Base-by-base conservation (phyloP, 2,329 filamentous ascomycete genomes). In the Drechslerella coelobrocha region DNA sequence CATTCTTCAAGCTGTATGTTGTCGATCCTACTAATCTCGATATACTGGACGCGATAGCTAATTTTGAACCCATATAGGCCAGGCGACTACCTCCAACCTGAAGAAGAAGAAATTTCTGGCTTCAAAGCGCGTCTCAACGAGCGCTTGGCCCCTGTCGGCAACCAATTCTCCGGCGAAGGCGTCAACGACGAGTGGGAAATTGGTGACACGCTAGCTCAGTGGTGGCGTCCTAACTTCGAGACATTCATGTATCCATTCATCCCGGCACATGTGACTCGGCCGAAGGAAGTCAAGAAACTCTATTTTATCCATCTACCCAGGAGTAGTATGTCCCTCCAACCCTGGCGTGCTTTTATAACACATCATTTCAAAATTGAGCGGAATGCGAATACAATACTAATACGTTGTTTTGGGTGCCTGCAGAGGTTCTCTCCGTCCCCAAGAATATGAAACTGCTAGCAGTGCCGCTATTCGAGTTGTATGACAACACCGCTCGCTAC, bases 211-310 rank as follows among this genome's bases (percentile, higher is more conserved):
- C 84, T 99, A 62, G 93, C 94, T 59, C 92, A 97, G 81, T 99
- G 94, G 94, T 99, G 93, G 92, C 85, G 94, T 65, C 94, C 94
- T 59, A 99, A 97, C 82, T 97, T 97, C 78, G 94, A 99, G 83
- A 97, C 94, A 1, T 97, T 97, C 83, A 97, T 99, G 92, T 99
- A 99, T 79, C 94, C 94, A 0, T 99, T 97, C 80, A 89, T 97
- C 63, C 94, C 94, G 6, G 91, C 92, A 17, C 94, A 99, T 81
- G 91, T 97, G 73, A 97, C 93, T 17, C 84, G 94, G 56, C 94
- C 94, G 6, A 99, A 99, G 83, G 94, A 99, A 82, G 96, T 93
- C 83, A 99, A 99, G 84, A 99, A 99, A 84, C 84, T 97, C 43
- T 99, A 97, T 80, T 92, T 97, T 73, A 96, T 99, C 74, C 91